Base-by-base conservation (phyloP, 192 early-diverging fungal genomes). In the Coemansia reversa region DNA sequence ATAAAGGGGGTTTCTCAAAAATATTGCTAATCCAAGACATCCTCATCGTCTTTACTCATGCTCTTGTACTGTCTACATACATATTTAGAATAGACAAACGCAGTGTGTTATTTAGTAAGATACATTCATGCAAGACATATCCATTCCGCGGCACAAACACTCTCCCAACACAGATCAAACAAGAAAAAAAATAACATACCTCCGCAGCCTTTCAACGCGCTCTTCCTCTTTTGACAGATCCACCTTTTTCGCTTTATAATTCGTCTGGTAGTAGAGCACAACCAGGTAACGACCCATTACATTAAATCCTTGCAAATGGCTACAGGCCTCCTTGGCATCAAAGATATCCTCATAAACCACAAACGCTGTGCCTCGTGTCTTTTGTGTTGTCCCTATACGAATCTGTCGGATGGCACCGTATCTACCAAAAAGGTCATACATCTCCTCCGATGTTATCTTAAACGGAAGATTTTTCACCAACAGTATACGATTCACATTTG, bases 291-390 rank as follows among this genome's bases (percentile, higher is more conserved):
- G 83, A 0, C 93, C 92, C 83, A 93, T 87, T 32, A 99, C 90
- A 70, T 99, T 99, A 77, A 95, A 99, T 47, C 97, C 97, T 51
- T 90, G 90, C 18, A 99, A 70, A 72, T 97, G 95, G 58, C 97
- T 94, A 70, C 94, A 96, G 0, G 97, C 97, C 18, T 90, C 90
- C 76, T 99, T 99, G 28, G 95, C 94, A 63, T 99, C 97, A 69
- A 92, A 94, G 7, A 98, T 96, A 64, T 98, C 97, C 66, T 98
- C 96, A 65, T 96, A 98, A 1, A 98, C 91, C 20, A 98, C 97
- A 81, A 92, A 98, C 14, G 95, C 97, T 16, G 95, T 95, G 50
- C 97, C 97, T 53, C 86, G 85, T 6, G 97, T 97, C 64, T 96
- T 94, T 29, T 81, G 84, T 7, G 86, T 90, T 32, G 84, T 91